Evolutionary conservation across 495 filamentous ascomycete genomes (phyloP), one percentile per base, ranked within the genome.

Genomic region (Podospora pseudoanserina): DNA sequence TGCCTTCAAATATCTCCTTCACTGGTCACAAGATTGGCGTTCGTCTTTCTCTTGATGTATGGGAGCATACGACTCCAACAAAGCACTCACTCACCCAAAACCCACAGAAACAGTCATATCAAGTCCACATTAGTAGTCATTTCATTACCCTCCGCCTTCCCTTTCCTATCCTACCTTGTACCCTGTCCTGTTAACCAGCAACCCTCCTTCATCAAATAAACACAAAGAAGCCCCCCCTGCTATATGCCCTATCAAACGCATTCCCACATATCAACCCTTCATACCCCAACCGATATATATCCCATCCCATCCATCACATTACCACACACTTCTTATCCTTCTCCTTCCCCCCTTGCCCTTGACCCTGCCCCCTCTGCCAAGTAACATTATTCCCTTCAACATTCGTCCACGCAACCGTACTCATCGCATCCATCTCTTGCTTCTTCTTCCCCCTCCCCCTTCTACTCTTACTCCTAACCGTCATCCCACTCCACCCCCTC

Each of bases 311-410:
- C 30, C 64, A 27, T 82, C 74, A 88, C 86, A 88, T 88, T 54
- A 87, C 76, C 18, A 78, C 68, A 69, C 86, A 88, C 65, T 84
- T 87, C 69, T 74, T 80, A 5, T 81, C 82, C 65, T 74, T 67
- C 5, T 63, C 82, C 67, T 76, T 77, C 26, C 69, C 70, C 66
- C 1, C 44, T 18, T 32, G 44, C 56, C 55, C 54, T 16, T 30
- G 55, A 44, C 62, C 56, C 34, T 55, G 44, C 57, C 58, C 23
- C n/a, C 16, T 49, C 53, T 15, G 18, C 56, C 55, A 32, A 3
- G 15, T 44, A 2, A 11, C 34, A 39, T 27, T 54, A 16, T 60
- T 73, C 64, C 72, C 54, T 30, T 20, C 60, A 62, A 32, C 77
- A 69, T 87, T 83, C 2, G 83, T 85, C 85, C 84, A 87, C 15